These are phyloP conservation scores for Saccharum hybrid DNA, from an alignment of 202 grass and related monocot genomes.

Conservation along the genomic window DNA sequence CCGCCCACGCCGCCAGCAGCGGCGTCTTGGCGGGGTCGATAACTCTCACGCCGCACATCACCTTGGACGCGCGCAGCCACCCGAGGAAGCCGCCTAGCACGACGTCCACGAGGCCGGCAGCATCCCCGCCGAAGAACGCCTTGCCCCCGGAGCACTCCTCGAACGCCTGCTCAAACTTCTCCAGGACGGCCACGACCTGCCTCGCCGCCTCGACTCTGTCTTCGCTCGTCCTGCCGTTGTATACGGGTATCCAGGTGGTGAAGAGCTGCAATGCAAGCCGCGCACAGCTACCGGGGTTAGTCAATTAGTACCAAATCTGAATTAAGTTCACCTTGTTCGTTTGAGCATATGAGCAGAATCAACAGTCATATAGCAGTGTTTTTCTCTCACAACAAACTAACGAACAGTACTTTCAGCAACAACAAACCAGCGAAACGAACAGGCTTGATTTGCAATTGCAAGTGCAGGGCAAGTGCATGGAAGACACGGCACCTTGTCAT, in stretches of 20 bases:
- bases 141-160: not conserved
- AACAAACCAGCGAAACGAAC: too few relatives aligned
- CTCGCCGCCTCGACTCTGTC: constrained; percentile 11
- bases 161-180: constrained; percentile 15
- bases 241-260: not conserved
- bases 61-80: constrained; percentile 49
- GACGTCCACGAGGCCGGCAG: constrained; percentile 40
- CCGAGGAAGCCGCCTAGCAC: constrained; percentile 36
- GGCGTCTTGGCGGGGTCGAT: constrained; percentile 41
- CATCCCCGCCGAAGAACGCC: constrained; percentile 45
- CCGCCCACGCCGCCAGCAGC: constrained; percentile 33
- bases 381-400: too few relatives aligned
- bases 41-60: constrained; percentile 10
- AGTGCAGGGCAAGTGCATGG: not conserved
- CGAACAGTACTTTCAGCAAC: too few relatives aligned
- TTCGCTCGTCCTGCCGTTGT: constrained; percentile 1
- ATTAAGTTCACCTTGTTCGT: too few relatives aligned
- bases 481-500: constrained; percentile 37
- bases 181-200: not conserved
- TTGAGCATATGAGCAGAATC: too few relatives aligned
- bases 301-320: too few relatives aligned
- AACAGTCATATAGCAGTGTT: too few relatives aligned
- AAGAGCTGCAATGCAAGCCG: not conserved
- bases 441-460: not conserved
- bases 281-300: too few relatives aligned